Conservation (phyloP, 2,329 filamentous ascomycete species). For the Arthrobotrys pseudoclavata region DNA sequence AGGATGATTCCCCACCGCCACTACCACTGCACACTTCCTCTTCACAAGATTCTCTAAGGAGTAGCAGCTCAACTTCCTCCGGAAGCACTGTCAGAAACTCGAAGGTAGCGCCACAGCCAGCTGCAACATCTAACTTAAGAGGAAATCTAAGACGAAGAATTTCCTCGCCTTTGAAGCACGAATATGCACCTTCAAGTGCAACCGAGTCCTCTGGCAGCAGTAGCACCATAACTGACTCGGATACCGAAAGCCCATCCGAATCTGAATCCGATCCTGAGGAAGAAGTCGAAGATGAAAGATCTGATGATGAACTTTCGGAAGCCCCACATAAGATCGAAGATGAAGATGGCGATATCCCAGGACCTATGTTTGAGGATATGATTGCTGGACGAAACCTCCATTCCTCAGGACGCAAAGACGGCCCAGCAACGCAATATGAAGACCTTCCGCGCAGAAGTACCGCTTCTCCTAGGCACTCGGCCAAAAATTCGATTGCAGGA, state of each 20-base stretch:
- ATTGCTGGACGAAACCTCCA: constrained; percentile 67
- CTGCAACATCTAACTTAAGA: constrained; percentile 71
- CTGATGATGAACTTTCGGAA: constrained; percentile 55
- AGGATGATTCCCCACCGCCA: constrained; percentile 61
- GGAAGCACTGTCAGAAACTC: constrained; percentile 59
- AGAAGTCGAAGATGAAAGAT: constrained; percentile 73
- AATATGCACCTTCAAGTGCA: constrained; percentile 87
- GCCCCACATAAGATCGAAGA: constrained; percentile 72
- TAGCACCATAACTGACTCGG: constrained; percentile 27
- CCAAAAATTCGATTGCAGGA: constrained; percentile 45
- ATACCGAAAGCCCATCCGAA: constrained; percentile 66
- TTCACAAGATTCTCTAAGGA: constrained; percentile 46
- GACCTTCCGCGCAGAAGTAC: constrained; percentile 33
- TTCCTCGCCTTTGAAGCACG: constrained; percentile 95
- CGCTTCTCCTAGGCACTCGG: constrained; percentile 59
- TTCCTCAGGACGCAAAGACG: constrained; percentile 58
- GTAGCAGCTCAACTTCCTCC: constrained; percentile 44
- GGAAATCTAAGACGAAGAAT: constrained; percentile 66
- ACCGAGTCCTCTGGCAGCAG: constrained; percentile 66
- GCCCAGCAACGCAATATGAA: constrained; percentile 49
- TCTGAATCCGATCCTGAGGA: constrained; percentile 68
- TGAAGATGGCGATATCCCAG: constrained; percentile 66
- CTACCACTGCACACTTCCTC: constrained; percentile 62
- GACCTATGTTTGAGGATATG: constrained; percentile 74
- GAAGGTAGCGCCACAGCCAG: constrained; percentile 71